Evolutionary conservation across 108 stramenopile genomes (phyloP), one percentile per base, ranked within the genome.

Genomic region (Discostella pseudostelligera): DNA sequence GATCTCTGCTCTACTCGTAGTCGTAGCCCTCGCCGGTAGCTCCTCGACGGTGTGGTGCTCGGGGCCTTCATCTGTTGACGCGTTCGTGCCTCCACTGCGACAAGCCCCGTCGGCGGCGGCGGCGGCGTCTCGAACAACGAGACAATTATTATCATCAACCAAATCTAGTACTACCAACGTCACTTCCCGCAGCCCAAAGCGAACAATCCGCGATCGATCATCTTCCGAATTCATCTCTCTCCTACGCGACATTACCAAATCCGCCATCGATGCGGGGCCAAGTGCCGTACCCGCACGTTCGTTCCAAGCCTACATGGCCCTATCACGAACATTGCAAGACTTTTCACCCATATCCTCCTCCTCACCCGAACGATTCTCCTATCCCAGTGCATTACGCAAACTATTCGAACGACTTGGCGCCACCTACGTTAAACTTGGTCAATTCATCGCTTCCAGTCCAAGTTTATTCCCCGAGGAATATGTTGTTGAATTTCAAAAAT

Each of bases 361-460:
- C 10, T 39, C 47, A 10, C 69, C 81, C 13, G 79, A 81, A 42
- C 43, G 58, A 22, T 83, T 90, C 63, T 84, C 84, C 13, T 69
- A 74, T 22, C 88, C 89, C 0, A 83, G 79, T 17, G 88, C 84
- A 11, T 56, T 96, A 14, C 76, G 91, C 17, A 87, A 85, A 39
- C 63, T 98, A 5, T 96, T 95, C 75, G 96, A 97, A 69, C 73
- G 88, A 39, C 77, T 98, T 36, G 97, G 97, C 14, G 96, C 96
- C 3, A 98, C 97, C 13, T 98, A 98, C 69, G 74, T 98, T 39
- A 98, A 98, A 63, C 78, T 98, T 9, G 97, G 96, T 6, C 97
- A 98, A 66, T 98, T 98, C 69, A 76, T 98, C 39, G 97, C 97
- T 13, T 89, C 87, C 29, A 81, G 78, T 56, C 97, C 97, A 8